phyloP scores from a whole-genome alignment of 768 basidiomycete genomes.

The Boletus vinaceobasis region DNA sequence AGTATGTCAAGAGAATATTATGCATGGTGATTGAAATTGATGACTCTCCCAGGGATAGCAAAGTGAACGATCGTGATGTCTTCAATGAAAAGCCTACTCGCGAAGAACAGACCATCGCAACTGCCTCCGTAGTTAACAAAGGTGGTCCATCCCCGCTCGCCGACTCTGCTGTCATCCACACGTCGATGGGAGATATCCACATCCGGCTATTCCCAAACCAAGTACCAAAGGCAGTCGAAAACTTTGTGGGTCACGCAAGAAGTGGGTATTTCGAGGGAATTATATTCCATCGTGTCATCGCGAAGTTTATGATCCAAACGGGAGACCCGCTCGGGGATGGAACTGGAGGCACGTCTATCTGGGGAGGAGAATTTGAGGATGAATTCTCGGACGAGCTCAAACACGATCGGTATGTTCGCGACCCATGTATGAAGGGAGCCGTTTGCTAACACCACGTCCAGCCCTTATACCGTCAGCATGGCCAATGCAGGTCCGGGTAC shows the following conservation, averaged over 20 bases:
- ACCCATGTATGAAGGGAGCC: not conserved
- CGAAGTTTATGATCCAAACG: slow-evolving; percentile 98
- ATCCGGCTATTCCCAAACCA: slow-evolving; percentile 85
- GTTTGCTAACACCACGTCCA: slow-evolving; percentile 28
- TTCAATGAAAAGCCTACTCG: slow-evolving; percentile 98
- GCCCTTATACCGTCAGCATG: slow-evolving; percentile 96
- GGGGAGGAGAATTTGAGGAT: slow-evolving; percentile 89
- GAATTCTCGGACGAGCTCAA: slow-evolving; percentile 87
- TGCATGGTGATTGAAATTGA: not conserved
- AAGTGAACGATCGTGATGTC: slow-evolving; percentile 87
- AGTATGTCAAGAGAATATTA: slow-evolving; percentile 50
- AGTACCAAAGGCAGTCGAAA: slow-evolving; percentile 94
- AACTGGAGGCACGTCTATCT: slow-evolving; percentile 87
- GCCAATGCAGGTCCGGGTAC: slow-evolving; percentile 87
- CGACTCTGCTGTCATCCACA: slow-evolving; percentile 86
- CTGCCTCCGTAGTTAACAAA: slow-evolving; percentile 47
- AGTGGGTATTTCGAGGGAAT: slow-evolving; percentile 90
- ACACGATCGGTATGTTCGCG: slow-evolving; percentile 72
- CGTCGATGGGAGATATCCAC: slow-evolving; percentile 92
- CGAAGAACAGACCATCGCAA: slow-evolving; percentile 88
- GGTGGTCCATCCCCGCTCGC: slow-evolving; percentile 69
- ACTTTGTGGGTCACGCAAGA: slow-evolving; percentile 90
- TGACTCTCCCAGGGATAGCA: slow-evolving; percentile 60
- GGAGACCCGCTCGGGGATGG: slow-evolving; percentile 95
- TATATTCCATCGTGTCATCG: slow-evolving; percentile 95